These are phyloP conservation scores for Colletotrichum viniferum DNA, from an alignment of 2,329 filamentous ascomycete genomes.

Conservation along the genomic window DNA sequence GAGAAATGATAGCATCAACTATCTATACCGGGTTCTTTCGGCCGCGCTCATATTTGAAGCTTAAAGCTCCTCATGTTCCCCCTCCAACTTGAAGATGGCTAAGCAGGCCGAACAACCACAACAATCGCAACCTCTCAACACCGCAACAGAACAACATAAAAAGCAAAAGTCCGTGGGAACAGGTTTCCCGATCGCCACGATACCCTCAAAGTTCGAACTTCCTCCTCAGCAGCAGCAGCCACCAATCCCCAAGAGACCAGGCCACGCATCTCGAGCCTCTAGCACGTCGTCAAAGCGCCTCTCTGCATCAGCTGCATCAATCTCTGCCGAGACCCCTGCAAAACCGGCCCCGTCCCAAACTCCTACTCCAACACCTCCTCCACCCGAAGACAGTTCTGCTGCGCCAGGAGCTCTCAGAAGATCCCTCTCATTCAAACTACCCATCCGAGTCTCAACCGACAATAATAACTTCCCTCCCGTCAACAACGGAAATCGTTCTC, in stretches of 20 bases:
- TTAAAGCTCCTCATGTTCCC: conserved; percentile 19
- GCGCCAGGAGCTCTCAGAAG: conserved; percentile 11
- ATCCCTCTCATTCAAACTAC: conserved; percentile 19
- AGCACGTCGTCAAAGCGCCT: conserved; percentile 15
- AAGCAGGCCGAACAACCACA: not conserved
- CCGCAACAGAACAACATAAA: not conserved
- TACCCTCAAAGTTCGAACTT: not conserved
- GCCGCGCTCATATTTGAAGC: not conserved
- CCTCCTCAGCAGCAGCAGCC: not conserved
- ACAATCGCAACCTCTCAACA: not conserved
- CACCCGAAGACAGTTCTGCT: not conserved
- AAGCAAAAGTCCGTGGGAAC: not conserved
- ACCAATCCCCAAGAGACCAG: not conserved
- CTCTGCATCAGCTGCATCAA: not conserved
- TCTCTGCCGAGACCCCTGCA: not conserved
- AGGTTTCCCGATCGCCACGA: conserved; percentile 5
- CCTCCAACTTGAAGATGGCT: conserved; percentile 4
- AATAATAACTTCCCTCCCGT: not conserved
- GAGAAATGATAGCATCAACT: not conserved
- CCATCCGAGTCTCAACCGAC: conserved; percentile 10
- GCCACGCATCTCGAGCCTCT: not conserved
- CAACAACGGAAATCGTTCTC: not conserved
- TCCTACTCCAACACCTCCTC: not conserved
- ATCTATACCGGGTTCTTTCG: conserved; percentile 5
- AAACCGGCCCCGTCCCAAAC: not conserved